phyloP scores from a whole-genome alignment of 495 filamentous ascomycete species.

The Sordaria brevicollis region DNA sequence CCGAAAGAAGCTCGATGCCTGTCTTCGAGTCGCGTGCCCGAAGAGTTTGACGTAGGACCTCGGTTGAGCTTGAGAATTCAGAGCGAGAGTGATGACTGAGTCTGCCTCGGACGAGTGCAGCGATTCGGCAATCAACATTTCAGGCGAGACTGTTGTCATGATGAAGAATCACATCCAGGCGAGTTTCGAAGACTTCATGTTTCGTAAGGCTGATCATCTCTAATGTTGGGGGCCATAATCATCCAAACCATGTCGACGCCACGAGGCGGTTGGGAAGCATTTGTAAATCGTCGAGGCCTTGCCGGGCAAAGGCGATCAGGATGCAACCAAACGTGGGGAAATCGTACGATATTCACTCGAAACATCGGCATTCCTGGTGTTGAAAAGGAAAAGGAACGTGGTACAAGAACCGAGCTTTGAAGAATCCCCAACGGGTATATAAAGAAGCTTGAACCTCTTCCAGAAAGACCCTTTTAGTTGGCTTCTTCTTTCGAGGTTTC shows the following conservation, averaged over 20 bases:
- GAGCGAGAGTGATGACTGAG: not conserved
- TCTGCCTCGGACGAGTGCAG: too few relatives aligned
- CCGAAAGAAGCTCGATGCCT: not conserved
- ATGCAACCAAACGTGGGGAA: constrained; percentile 13
- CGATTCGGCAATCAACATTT: too few relatives aligned
- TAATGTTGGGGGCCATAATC: not conserved
- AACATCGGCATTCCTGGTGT: not conserved
- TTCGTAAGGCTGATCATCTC: not conserved
- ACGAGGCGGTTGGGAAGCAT: not conserved
- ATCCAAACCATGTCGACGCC: not conserved
- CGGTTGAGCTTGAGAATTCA: not conserved
- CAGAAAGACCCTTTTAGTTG: not conserved
- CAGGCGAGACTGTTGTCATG: too few relatives aligned
- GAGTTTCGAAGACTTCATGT: too few relatives aligned
- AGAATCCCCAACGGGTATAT: not conserved
- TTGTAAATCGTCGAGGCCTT: not conserved
- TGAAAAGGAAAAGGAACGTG: not conserved
- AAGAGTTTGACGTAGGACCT: not conserved
- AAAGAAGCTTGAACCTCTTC: not conserved
- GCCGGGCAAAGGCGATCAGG: constrained; percentile 12
- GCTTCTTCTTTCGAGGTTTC: not conserved
- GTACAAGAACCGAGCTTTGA: not conserved
- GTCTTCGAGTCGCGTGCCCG: not conserved
- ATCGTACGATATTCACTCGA: constrained; percentile 18
- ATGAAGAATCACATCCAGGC: too few relatives aligned